phyloP scores from a whole-genome alignment of 768 basidiomycete species.

The Ramaria rubella region DNA sequence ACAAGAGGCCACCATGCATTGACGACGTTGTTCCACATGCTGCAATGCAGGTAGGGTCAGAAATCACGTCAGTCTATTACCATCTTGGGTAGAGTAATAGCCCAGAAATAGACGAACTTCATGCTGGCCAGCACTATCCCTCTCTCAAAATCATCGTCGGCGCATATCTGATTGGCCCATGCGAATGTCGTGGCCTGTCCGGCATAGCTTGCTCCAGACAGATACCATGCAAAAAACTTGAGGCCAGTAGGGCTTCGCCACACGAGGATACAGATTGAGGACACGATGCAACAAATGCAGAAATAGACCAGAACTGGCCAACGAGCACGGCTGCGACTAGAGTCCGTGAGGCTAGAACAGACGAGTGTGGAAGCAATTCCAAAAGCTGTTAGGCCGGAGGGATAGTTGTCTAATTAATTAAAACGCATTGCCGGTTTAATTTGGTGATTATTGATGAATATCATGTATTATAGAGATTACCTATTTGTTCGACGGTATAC shows the following conservation, averaged over 20 bases:
- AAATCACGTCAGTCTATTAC: not conserved
- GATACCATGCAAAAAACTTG: slow-evolving; percentile 72
- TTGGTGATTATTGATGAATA: not conserved
- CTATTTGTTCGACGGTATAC: slow-evolving; percentile 57
- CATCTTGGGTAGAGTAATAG: not conserved
- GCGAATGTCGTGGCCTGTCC: slow-evolving; percentile 76
- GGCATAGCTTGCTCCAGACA: slow-evolving; percentile 61
- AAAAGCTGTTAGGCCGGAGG: slow-evolving; percentile 58
- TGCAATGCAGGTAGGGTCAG: slow-evolving; percentile 17
- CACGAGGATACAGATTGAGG: slow-evolving; percentile 53
- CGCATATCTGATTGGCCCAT: slow-evolving; percentile 78
- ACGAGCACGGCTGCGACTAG: slow-evolving; percentile 35
- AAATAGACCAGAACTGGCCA: slow-evolving; percentile 66
- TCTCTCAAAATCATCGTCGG: slow-evolving; percentile 64
- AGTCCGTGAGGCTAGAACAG: slow-evolving; percentile 60
- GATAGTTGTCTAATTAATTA: slow-evolving; percentile 41
- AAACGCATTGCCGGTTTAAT: not conserved
- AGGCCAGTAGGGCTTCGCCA: slow-evolving; percentile 51
- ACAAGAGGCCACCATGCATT: slow-evolving; percentile 69
- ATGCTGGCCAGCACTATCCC: slow-evolving; percentile 66
- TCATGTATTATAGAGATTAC: slow-evolving; percentile 24
- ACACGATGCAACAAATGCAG: slow-evolving; percentile 45
- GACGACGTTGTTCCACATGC: slow-evolving; percentile 64
- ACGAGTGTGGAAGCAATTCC: slow-evolving; percentile 57
- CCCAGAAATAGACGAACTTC: slow-evolving; percentile 43